A percentile compares a stretch with the other conserved stretches of the same genome.
phyloP scores from a whole-genome alignment of 2,329 filamentous ascomycete genomes.

The Fusarium albosuccineum region DNA sequence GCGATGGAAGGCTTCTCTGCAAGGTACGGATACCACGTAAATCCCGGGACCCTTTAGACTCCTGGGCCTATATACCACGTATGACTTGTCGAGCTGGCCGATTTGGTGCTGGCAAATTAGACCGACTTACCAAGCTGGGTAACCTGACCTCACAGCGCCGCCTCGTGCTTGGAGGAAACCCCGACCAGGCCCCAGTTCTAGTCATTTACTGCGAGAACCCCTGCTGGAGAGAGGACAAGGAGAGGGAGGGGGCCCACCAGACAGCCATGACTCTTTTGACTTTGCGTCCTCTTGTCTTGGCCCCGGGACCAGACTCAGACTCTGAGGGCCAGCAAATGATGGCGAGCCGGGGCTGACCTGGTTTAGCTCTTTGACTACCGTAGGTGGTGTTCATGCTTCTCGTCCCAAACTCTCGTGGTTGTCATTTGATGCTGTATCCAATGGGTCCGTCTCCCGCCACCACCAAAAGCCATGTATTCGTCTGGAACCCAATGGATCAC shows the following conservation, averaged over 20 bases:
- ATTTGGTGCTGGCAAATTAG: constrained; percentile 4
- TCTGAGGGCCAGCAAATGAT: constrained; percentile 30
- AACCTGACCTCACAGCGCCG: background rate
- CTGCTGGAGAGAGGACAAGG: too few species aligned
- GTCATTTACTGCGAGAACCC: too few species aligned
- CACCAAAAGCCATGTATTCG: constrained; percentile 3
- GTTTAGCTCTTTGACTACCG: constrained; percentile 29
- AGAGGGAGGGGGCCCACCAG: too few species aligned
- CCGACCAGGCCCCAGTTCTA: background rate
- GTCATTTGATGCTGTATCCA: background rate
- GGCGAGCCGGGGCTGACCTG: constrained; percentile 27
- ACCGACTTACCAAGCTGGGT: constrained; percentile 5
- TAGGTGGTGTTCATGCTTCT: constrained; percentile 36
- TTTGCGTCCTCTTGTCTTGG: constrained; percentile 11
- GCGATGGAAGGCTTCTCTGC: constrained; percentile 40
- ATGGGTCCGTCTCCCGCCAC: constrained; percentile 17
- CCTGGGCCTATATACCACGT: background rate
- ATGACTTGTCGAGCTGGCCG: background rate
- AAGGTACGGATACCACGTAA: constrained; percentile 26
- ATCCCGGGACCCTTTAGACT: constrained; percentile 5
- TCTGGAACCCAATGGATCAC: background rate
- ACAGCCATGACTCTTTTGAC: constrained; percentile 38
- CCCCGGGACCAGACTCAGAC: constrained; percentile 1
- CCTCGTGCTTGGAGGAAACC: constrained; percentile 9
- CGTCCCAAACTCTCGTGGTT: background rate